Percentiles rank a stretch among this genome's conserved stretches.
These are phyloP conservation scores for Penicillium longicatenatum DNA, from an alignment of 495 filamentous ascomycete species.

Conservation along the genomic window DNA sequence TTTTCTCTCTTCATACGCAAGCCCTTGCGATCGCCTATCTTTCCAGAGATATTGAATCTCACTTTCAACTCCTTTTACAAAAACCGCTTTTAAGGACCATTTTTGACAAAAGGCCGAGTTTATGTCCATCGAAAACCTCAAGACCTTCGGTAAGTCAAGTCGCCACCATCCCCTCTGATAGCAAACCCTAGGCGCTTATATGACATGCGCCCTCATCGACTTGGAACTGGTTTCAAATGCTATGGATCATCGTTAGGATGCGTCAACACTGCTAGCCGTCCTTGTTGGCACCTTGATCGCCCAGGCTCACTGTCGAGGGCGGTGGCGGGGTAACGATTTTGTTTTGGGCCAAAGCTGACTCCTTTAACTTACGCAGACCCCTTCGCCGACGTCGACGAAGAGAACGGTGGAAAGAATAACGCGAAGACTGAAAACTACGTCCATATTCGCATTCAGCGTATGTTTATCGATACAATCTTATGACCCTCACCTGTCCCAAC, in stretches of 20 bases:
- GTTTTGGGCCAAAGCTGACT: slow-evolving; percentile 40
- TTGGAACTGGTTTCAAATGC: not conserved
- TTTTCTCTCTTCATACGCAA: slow-evolving; percentile 20
- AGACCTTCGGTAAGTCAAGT: slow-evolving; percentile 86
- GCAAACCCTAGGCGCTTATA: slow-evolving; percentile 15
- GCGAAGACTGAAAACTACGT: slow-evolving; percentile 97
- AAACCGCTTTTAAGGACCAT: slow-evolving; percentile 47
- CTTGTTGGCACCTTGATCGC: not conserved
- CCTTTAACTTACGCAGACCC: slow-evolving; percentile 68
- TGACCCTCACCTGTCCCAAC: slow-evolving; percentile 18
- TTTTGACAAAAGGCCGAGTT: slow-evolving; percentile 65
- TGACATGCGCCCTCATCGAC: slow-evolving; percentile 7
- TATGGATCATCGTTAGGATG: not conserved
- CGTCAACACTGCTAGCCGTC: not conserved
- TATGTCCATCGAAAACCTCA: slow-evolving; percentile 99
- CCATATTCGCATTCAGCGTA: slow-evolving; percentile 99
- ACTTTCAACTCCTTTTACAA: slow-evolving; percentile 30
- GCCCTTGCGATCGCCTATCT: slow-evolving; percentile 27
- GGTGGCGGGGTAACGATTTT: slow-evolving; percentile 42
- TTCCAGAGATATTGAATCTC: slow-evolving; percentile 45
- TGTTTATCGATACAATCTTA: slow-evolving; percentile 38
- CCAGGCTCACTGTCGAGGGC: not conserved
- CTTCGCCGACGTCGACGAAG: slow-evolving; percentile 99
- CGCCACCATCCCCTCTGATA: slow-evolving; percentile 32
- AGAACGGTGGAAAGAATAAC: slow-evolving; percentile 84